Percentiles rank a stretch among this genome's conserved stretches.
phyloP scores from a whole-genome alignment of 768 basidiomycete species.

The Mycena belliarum region DNA sequence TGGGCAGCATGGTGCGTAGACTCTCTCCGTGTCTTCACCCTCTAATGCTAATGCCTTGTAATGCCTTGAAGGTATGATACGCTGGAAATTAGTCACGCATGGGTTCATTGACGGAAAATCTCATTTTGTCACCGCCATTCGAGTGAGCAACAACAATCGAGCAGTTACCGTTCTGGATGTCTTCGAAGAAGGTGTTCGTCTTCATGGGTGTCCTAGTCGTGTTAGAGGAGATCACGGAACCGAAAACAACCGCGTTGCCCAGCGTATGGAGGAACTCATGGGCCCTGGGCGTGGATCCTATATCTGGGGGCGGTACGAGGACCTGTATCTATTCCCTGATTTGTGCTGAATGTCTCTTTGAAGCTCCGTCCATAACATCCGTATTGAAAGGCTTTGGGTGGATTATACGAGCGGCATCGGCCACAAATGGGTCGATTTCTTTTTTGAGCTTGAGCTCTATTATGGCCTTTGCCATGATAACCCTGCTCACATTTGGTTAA shows the following conservation, averaged over 20 bases:
- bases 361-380: slow-evolving; percentile 41
- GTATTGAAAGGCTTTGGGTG: slow-evolving; percentile 40
- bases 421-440: slow-evolving; percentile 39
- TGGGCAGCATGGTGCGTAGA: slow-evolving; percentile 35
- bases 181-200: slow-evolving; percentile 25
- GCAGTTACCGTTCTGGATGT: slow-evolving; percentile 36
- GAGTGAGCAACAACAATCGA: slow-evolving; percentile 39
- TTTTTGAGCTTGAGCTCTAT: slow-evolving; percentile 32
- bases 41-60: neutral
- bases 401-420: slow-evolving; percentile 35
- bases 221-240: slow-evolving; percentile 40
- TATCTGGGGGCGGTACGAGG: slow-evolving; percentile 35
- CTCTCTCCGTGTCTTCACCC: neutral
- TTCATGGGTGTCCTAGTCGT: slow-evolving; percentile 32
- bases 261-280: slow-evolving; percentile 26
- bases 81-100: slow-evolving; percentile 36
- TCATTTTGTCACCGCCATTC: slow-evolving; percentile 30
- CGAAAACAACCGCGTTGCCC: slow-evolving; percentile 38
- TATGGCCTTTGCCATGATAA: slow-evolving; percentile 27
- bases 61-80: slow-evolving; percentile 34
- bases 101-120: slow-evolving; percentile 36
- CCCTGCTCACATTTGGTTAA: neutral
- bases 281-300: slow-evolving; percentile 32
- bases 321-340: neutral
- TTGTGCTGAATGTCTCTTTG: slow-evolving; percentile 16